Evolutionary conservation across 192 early-diverging fungal species (phyloP).

Genomic region (Entomortierella parvispora): DNA sequence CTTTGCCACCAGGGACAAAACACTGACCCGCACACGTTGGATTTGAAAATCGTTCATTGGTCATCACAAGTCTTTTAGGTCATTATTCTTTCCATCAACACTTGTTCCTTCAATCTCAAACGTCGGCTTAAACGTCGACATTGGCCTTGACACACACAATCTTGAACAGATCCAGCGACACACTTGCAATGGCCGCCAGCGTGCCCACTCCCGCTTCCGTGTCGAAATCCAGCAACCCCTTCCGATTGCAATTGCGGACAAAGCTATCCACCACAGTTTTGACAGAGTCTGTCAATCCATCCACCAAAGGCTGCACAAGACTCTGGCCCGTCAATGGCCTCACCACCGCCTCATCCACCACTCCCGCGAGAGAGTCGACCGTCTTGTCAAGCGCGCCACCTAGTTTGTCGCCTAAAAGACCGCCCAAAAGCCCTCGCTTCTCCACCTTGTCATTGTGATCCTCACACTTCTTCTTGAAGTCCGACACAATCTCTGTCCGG

Average conservation of each 20-base stretch:
- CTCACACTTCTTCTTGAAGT: slow-evolving; percentile 1
- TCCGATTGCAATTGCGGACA: slow-evolving; percentile 20
- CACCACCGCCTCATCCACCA: not conserved
- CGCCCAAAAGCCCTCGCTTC: slow-evolving; percentile 15
- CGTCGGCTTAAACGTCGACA: not conserved
- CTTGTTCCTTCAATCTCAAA: too few relatives aligned
- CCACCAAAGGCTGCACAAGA: slow-evolving; percentile 5
- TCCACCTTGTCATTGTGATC: not conserved
- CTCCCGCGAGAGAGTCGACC: not conserved
- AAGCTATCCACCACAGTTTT: slow-evolving; percentile 25
- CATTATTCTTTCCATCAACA: too few relatives aligned
- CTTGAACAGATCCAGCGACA: slow-evolving; percentile 18
- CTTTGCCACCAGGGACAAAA: too few relatives aligned
- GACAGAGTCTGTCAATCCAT: not conserved
- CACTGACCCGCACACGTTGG: too few relatives aligned
- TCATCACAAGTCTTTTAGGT: too few relatives aligned
- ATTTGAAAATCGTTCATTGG: too few relatives aligned
- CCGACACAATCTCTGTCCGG: not conserved
- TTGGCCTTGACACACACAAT: slow-evolving; percentile 13
- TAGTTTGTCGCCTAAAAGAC: slow-evolving; percentile 4
- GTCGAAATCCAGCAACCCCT: slow-evolving; percentile 21
- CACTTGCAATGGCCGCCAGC: slow-evolving; percentile 4
- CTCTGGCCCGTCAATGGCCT: not conserved
- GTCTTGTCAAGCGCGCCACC: slow-evolving; percentile 2
- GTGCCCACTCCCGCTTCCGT: slow-evolving; percentile 9